A percentile compares a stretch with the other conserved stretches of the same genome.
phyloP scores from a whole-genome alignment of 2,329 filamentous ascomycete species.

The Fusarium pilosicola region DNA sequence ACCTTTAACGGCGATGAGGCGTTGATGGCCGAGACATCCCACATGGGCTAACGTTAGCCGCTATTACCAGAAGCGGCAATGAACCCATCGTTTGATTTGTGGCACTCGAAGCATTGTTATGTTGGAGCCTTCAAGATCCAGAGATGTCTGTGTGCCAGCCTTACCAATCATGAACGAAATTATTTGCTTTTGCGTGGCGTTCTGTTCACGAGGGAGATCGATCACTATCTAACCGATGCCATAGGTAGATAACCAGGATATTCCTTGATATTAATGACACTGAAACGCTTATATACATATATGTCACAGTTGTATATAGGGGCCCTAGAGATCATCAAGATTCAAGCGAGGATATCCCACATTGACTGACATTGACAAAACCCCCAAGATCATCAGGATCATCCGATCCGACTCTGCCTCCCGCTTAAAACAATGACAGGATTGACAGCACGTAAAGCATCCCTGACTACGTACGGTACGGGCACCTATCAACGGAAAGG shows the following conservation, averaged over 20 bases:
- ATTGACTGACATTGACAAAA: not conserved
- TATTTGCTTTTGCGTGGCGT: slow-evolving; percentile 18
- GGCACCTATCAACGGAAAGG: not conserved
- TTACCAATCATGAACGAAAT: slow-evolving; percentile 2
- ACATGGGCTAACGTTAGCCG: slow-evolving; percentile 30
- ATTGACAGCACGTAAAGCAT: not conserved
- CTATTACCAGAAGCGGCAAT: slow-evolving; percentile 29
- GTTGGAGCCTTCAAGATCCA: not conserved
- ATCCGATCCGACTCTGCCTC: not conserved
- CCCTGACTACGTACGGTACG: not conserved
- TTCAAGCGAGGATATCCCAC: not conserved
- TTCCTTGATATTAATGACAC: not conserved
- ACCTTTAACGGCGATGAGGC: slow-evolving; percentile 28
- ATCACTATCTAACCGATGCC: not conserved
- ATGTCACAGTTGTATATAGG: not conserved
- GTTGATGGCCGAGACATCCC: slow-evolving; percentile 29
- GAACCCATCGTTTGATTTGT: slow-evolving; percentile 28
- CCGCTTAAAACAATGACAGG: not conserved
- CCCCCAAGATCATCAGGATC: not conserved
- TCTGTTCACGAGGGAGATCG: not conserved
- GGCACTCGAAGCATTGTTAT: slow-evolving; percentile 12
- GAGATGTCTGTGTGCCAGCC: slow-evolving; percentile 13
- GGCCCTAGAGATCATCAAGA: not conserved
- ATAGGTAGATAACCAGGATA: not conserved
- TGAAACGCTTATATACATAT: not conserved